Conservation (phyloP, 352 stramenopile genomes). For the Nannochloropsis limnetica region DNA sequence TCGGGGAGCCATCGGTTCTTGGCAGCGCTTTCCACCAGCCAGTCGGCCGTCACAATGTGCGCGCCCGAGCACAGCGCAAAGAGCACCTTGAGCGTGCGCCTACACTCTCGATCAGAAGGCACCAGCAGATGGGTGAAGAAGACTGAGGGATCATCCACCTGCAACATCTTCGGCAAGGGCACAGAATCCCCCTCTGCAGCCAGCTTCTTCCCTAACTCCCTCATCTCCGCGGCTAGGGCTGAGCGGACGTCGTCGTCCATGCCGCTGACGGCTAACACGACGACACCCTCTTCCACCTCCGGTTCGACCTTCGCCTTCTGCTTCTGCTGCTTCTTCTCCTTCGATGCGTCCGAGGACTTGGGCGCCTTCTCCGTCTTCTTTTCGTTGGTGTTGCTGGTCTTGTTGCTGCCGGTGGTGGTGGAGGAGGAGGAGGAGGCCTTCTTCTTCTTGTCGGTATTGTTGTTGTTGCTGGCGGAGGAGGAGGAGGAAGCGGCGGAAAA, state of each 20-base stretch:
- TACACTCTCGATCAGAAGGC: background rate
- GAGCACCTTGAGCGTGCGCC: background rate
- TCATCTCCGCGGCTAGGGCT: background rate
- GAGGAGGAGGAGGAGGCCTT: background rate
- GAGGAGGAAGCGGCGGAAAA: background rate
- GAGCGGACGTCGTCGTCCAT: background rate
- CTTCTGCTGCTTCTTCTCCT: background rate
- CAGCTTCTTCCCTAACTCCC: constrained; percentile 9
- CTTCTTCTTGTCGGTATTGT: background rate
- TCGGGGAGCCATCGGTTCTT: background rate
- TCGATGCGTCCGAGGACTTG: background rate
- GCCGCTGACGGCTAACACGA: background rate
- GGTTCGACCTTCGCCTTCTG: background rate
- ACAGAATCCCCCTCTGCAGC: background rate
- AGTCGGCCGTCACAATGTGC: constrained; percentile 16
- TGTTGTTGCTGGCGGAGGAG: background rate
- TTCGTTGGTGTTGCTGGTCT: background rate
- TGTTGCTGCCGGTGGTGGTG: background rate
- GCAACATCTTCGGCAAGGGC: background rate
- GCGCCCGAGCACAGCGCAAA: constrained; percentile 17
- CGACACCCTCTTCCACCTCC: background rate
- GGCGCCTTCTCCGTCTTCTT: background rate
- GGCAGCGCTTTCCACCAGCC: background rate
- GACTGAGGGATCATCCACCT: constrained; percentile 6
- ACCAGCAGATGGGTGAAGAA: constrained; percentile 1